These are phyloP conservation scores for Chiua sp. DNA, from an alignment of 1,284 basidiomycete species.

Conservation along the genomic window DNA sequence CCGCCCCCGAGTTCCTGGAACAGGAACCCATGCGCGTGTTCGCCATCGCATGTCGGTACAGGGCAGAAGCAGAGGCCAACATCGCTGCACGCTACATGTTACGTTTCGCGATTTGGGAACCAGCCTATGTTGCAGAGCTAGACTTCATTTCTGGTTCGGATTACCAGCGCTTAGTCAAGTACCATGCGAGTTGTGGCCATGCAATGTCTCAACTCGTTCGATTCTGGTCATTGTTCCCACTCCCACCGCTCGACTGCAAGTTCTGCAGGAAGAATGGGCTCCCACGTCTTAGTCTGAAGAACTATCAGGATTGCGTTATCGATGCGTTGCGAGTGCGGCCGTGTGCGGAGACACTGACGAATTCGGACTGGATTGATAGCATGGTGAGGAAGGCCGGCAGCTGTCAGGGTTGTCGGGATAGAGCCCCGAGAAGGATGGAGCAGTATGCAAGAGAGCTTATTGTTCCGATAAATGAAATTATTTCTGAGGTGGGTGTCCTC, in stretches of 20 bases:
- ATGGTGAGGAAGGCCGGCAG: slow-evolving; percentile 38
- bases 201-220: slow-evolving; percentile 40
- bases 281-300: slow-evolving; percentile 36
- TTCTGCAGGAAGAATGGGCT: slow-evolving; percentile 40
- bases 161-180: slow-evolving; percentile 50
- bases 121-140: slow-evolving; percentile 45
- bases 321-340: slow-evolving; percentile 36
- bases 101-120: slow-evolving; percentile 42
- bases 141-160: slow-evolving; percentile 52
- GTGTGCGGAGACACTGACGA: slow-evolving; percentile 36
- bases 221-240: slow-evolving; percentile 35
- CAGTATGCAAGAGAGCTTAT: slow-evolving; percentile 35
- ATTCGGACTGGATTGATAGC: slow-evolving; percentile 36
- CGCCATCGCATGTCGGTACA: slow-evolving; percentile 54
- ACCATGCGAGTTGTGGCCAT: slow-evolving; percentile 50
- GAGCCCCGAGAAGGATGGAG: slow-evolving; percentile 35
- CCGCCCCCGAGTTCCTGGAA: slow-evolving; percentile 46
- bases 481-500: slow-evolving; percentile 31
- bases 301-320: slow-evolving; percentile 39
- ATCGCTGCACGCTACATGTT: slow-evolving; percentile 50
- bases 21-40: slow-evolving; percentile 55
- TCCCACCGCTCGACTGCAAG: slow-evolving; percentile 38
- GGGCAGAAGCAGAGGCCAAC: slow-evolving; percentile 47
- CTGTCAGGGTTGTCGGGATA: slow-evolving; percentile 33
- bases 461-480: slow-evolving; percentile 32